A percentile compares a stretch with the other conserved stretches of the same genome.
These are phyloP conservation scores for Globisporangium carolinianum DNA, from an alignment of 352 stramenopile genomes.

Conservation along the genomic window DNA sequence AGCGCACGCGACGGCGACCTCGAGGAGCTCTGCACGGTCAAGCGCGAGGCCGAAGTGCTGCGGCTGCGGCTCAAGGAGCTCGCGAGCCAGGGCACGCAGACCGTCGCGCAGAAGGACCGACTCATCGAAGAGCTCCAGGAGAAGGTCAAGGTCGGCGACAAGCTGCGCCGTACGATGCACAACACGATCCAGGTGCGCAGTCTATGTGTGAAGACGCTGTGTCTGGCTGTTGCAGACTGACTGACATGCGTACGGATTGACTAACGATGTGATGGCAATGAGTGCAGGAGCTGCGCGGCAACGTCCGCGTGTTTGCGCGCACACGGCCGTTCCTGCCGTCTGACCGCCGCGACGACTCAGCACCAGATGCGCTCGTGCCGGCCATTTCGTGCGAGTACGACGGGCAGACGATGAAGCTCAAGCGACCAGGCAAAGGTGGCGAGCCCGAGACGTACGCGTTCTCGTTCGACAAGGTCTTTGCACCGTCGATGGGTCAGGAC, in stretches of 20 bases:
- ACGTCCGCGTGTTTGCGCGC: conserved; percentile 97
- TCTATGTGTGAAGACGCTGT: background rate
- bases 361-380: conserved; percentile 39
- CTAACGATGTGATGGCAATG: conserved; percentile 14
- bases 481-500: conserved; percentile 91
- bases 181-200: conserved; percentile 95
- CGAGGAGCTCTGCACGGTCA: conserved; percentile 48
- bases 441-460: conserved; percentile 68
- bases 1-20: conserved; percentile 25
- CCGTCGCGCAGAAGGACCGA: conserved; percentile 71
- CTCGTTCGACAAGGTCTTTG: conserved; percentile 97
- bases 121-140: conserved; percentile 60
- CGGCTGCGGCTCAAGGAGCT: conserved; percentile 61
- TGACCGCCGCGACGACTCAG: conserved; percentile 56
- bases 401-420: conserved; percentile 58
- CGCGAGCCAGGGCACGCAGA: conserved; percentile 48
- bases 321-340: conserved; percentile 89
- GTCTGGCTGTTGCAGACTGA: too few species aligned
- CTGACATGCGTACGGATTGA: too few species aligned
- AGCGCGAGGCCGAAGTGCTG: conserved; percentile 50
- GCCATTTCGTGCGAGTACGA: conserved; percentile 69
- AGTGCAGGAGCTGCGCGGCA: conserved; percentile 92
- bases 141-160: conserved; percentile 51
- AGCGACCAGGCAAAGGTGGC: conserved; percentile 33
- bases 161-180: conserved; percentile 92